Evolutionary conservation across 352 stramenopile species (phyloP).

Genomic region (Phytophthora pisi): DNA sequence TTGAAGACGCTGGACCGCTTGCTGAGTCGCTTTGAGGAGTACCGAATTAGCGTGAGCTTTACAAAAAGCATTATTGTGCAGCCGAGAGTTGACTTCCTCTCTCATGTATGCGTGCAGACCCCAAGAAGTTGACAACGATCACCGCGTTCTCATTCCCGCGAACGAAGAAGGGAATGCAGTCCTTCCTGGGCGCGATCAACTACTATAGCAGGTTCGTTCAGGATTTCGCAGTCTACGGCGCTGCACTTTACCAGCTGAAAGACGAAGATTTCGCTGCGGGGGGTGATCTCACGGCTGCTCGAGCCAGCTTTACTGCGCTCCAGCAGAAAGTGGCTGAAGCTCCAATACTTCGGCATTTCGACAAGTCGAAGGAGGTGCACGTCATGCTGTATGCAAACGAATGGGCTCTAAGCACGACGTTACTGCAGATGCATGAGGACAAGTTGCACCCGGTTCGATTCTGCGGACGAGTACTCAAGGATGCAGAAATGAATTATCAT

Average conservation of each 20-base stretch:
- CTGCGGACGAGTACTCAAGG: background rate
- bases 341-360: background rate
- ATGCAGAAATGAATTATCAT: conserved; percentile 11
- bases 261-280: conserved; percentile 1
- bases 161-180: conserved; percentile 26
- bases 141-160: conserved; percentile 10
- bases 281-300: background rate
- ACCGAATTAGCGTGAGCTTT: conserved; percentile 30
- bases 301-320: background rate
- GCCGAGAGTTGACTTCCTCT: conserved; percentile 20
- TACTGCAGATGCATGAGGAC: conserved; percentile 3
- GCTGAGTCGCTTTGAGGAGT: conserved; percentile 21
- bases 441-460: conserved; percentile 18
- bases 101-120: conserved; percentile 17
- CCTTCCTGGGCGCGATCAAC: conserved; percentile 25
- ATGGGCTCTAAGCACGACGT: background rate
- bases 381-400: background rate
- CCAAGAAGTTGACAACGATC: conserved; percentile 17
- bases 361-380: background rate
- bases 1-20: conserved; percentile 5
- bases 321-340: background rate
- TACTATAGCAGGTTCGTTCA: conserved; percentile 43
- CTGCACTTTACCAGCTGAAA: conserved; percentile 20
- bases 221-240: conserved; percentile 22
- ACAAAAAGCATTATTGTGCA: conserved; percentile 28